A percentile compares a stretch with the other conserved stretches of the same genome.
These are phyloP conservation scores for Diaporthe ilicicola DNA, from an alignment of 2,329 filamentous ascomycete species.

Conservation along the genomic window DNA sequence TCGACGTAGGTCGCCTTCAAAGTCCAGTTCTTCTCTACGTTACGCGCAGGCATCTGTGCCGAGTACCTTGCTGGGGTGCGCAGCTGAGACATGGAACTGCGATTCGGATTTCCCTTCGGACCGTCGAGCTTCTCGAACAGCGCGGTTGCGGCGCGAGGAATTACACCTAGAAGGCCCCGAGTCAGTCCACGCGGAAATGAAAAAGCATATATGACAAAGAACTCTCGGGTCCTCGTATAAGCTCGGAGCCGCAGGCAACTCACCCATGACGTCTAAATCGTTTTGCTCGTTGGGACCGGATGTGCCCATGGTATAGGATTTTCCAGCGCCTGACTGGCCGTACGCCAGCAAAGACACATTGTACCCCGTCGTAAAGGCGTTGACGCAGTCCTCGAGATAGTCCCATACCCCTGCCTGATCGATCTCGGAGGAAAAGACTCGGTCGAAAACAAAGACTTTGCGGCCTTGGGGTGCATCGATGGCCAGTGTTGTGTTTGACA, in stretches of 20 bases:
- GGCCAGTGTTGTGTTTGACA: slow-evolving; percentile 82
- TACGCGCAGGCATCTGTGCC: slow-evolving; percentile 54
- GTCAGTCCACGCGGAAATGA: slow-evolving; percentile 31
- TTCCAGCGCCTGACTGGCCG: slow-evolving; percentile 95
- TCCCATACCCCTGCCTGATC: slow-evolving; percentile 93
- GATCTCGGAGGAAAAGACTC: slow-evolving; percentile 86
- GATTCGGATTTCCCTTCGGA: slow-evolving; percentile 53
- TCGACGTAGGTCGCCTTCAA: slow-evolving; percentile 94
- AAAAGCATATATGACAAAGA: background rate
- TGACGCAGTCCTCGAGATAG: slow-evolving; percentile 89
- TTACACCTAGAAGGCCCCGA: slow-evolving; percentile 72
- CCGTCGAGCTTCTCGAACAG: slow-evolving; percentile 89
- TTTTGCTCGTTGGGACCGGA: slow-evolving; percentile 83
- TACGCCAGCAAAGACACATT: slow-evolving; percentile 98
- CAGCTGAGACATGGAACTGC: slow-evolving; percentile 78
- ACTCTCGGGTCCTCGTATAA: slow-evolving; percentile 1
- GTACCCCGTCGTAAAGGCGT: slow-evolving; percentile 92
- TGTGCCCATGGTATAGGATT: slow-evolving; percentile 99
- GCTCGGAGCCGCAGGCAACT: slow-evolving; percentile 44
- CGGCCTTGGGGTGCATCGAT: slow-evolving; percentile 92
- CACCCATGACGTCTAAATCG: slow-evolving; percentile 79
- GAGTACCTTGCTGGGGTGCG: slow-evolving; percentile 84
- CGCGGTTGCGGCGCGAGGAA: slow-evolving; percentile 85
- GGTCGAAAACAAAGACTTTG: slow-evolving; percentile 96
- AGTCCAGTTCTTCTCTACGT: slow-evolving; percentile 82